Evolutionary conservation across 148 eudicot species (phyloP), one percentile per base, ranked within the genome.

Genomic region (Silene latifolia): DNA sequence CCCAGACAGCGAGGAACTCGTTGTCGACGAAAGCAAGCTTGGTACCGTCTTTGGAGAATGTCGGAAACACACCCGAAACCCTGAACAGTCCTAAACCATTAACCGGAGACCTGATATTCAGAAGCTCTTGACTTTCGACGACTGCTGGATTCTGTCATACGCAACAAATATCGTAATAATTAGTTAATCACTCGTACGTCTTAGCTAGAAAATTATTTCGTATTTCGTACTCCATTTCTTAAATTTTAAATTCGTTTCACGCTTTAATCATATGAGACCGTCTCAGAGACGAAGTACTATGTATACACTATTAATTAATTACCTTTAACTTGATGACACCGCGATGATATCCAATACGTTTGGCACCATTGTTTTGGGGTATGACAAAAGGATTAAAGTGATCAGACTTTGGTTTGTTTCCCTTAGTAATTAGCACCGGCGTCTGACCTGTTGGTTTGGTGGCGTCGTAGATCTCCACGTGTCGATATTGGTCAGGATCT

Each of bases 11-110:
- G 18, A 29, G 56, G 54, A 75, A 75, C 21, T 67, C 48, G 58
- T 75, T 75, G 51, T 67, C 78, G 9, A 75, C 78, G 32, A 75
- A 75, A 27, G 72, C 78, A 66, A 75, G 78, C 78, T 67, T 75
- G 8, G 48, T 13, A 0, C 72, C 72, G 23, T 66, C 47, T n/a
- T 47, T 21, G 5, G 78, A 66, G 42, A 75, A 66, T 0, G 78
- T 66, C 0, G 78, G 78, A 21, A 66, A 75, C n/a, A 67, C 78
- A 7, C 78, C 78, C 0, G 78, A 67, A 7, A 75, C 72, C 54
- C 78, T 75, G 15, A 75, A 75, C 8, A 75, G 13, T 20, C 54
- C 78, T 0, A 75, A 6, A 7, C 35, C 29, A 0, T 9, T 1
- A 19, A 29, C 12, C 3, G 35, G 63, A 53, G 63, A 29, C 21